Evolutionary conservation across 2,329 filamentous ascomycete genomes (phyloP).

Genomic region (Thermothelomyces thermophilus): DNA sequence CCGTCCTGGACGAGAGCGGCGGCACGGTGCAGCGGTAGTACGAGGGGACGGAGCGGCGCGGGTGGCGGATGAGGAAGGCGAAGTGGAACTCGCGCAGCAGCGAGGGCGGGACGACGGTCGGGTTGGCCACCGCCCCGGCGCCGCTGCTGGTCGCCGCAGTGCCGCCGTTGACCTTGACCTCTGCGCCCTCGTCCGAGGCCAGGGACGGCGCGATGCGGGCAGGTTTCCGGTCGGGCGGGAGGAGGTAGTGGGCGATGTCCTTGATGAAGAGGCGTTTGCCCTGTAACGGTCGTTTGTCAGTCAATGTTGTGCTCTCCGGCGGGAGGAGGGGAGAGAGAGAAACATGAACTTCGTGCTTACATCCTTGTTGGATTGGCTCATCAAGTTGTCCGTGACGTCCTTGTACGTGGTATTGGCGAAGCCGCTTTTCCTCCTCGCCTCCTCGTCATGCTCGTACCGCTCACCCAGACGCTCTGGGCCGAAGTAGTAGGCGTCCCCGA

Average conservation of each 20-base stretch:
- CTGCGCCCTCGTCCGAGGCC: constrained; percentile 15
- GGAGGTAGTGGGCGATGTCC: constrained; percentile 89
- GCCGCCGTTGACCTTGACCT: constrained; percentile 25
- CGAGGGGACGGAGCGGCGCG: constrained; percentile 82
- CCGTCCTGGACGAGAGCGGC: constrained; percentile 72
- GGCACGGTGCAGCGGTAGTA: constrained; percentile 93
- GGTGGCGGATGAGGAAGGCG: constrained; percentile 94
- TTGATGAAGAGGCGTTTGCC: constrained; percentile 91
- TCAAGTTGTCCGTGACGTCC: constrained; percentile 70
- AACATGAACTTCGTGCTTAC: constrained; percentile 41
- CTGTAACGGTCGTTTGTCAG: constrained; percentile 41
- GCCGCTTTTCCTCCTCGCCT: constrained; percentile 52
- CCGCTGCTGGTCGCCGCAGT: constrained; percentile 38
- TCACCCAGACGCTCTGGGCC: constrained; percentile 80
- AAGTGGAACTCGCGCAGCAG: constrained; percentile 80
- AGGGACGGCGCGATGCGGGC: constrained; percentile 75
- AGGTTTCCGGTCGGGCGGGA: constrained; percentile 64
- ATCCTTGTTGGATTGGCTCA: constrained; percentile 60
- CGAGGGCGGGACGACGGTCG: constrained; percentile 72
- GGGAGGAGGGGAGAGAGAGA: not conserved
- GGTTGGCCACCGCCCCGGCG: constrained; percentile 51
- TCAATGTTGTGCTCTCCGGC: not conserved
- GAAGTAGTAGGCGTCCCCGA: constrained; percentile 94
- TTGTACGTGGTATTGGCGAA: constrained; percentile 65
- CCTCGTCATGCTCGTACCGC: constrained; percentile 66